phyloP scores from a whole-genome alignment of 1,284 basidiomycete species.

The Coriolopsis trogii region DNA sequence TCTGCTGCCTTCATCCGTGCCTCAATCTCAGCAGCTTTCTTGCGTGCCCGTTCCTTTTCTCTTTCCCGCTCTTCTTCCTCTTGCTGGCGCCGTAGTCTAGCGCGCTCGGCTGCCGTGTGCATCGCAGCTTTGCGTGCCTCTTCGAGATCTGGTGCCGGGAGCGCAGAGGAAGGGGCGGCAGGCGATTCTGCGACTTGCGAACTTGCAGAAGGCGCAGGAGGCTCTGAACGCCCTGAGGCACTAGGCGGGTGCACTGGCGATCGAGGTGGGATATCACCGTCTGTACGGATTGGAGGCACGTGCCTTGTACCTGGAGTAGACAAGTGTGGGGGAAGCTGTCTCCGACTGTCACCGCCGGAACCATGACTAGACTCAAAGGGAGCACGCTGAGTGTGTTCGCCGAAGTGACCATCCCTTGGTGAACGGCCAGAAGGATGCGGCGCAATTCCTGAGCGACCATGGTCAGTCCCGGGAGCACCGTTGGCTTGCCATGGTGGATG shows the following conservation, averaged over 20 bases:
- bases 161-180: constrained; percentile 35
- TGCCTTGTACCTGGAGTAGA: constrained; percentile 14
- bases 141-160: constrained; percentile 62
- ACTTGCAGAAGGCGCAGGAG: constrained; percentile 14
- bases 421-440: constrained; percentile 16
- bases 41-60: constrained; percentile 81
- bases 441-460: background rate
- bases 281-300: constrained; percentile 9
- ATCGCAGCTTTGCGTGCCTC: constrained; percentile 82
- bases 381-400: constrained; percentile 28
- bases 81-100: constrained; percentile 75
- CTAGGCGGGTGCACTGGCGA: constrained; percentile 1
- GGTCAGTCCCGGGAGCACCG: constrained; percentile 9
- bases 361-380: constrained; percentile 25
- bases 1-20: constrained; percentile 62
- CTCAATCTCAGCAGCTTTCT: constrained; percentile 87
- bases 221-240: constrained; percentile 8
- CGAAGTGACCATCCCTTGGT: constrained; percentile 20
- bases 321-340: constrained; percentile 40
- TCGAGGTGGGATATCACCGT: background rate
- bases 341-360: constrained; percentile 26
- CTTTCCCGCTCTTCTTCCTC: constrained; percentile 88
- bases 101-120: constrained; percentile 89
- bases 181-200: constrained; percentile 19
- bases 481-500: constrained; percentile 11